Conservation (phyloP, 352 stramenopile species). For the Phytophthora citricola region DNA sequence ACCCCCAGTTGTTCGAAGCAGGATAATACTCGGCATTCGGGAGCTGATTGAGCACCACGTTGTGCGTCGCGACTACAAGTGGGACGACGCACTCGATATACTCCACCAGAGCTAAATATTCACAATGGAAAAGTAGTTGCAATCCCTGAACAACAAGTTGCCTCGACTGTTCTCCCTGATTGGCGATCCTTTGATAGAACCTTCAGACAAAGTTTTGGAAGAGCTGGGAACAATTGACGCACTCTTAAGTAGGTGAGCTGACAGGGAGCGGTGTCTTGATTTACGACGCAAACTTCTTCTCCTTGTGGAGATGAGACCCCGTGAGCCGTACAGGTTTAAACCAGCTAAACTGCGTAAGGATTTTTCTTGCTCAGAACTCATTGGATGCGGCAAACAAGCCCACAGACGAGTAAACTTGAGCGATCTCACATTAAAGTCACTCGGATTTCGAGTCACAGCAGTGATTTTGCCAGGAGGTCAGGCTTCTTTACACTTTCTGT, state of each 20-base stretch:
- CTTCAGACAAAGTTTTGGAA: neutral
- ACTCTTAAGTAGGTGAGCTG: neutral
- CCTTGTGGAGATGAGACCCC: constrained; percentile 1
- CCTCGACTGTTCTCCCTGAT: constrained; percentile 1
- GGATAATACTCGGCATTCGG: constrained; percentile 46
- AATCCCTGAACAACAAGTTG: constrained; percentile 20
- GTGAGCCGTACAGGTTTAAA: constrained; percentile 2
- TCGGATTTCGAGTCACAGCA: constrained; percentile 9
- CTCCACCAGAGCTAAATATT: constrained; percentile 39
- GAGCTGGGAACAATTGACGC: neutral
- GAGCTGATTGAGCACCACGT: constrained; percentile 36
- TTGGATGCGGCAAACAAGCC: constrained; percentile 21
- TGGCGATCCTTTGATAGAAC: neutral
- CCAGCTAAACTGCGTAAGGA: neutral
- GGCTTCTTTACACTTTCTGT: neutral
- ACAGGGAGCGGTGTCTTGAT: neutral
- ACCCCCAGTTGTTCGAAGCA: constrained; percentile 10
- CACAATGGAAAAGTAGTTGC: constrained; percentile 43
- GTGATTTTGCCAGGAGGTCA: constrained; percentile 2
- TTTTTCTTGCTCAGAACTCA: constrained; percentile 4
- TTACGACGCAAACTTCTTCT: constrained; percentile 7
- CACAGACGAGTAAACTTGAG: constrained; percentile 10
- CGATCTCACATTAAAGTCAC: constrained; percentile 1
- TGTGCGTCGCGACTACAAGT: constrained; percentile 35
- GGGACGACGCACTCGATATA: constrained; percentile 49